Conservation (phyloP, 1,284 basidiomycete species). For the Rhodotorula sp. region DNA sequence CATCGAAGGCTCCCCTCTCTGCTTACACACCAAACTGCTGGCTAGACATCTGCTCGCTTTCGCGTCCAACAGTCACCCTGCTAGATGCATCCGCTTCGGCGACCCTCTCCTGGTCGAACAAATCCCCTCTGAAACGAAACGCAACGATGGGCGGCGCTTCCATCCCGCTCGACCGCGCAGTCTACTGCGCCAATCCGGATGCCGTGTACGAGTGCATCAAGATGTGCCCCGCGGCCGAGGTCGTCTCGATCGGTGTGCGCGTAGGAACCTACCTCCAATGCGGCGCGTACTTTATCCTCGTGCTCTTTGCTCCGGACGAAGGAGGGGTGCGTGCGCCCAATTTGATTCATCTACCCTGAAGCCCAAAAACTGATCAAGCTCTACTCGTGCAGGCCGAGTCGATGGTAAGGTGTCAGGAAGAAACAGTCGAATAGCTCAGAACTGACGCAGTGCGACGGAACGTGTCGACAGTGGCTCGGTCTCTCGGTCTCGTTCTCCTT, state of each 20-base stretch:
- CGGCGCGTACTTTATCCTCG: constrained; percentile 28
- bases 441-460: constrained; percentile 1
- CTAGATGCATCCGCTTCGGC: not conserved
- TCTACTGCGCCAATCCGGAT: constrained; percentile 35
- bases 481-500: constrained; percentile 32
- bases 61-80: not conserved
- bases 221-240: constrained; percentile 25
- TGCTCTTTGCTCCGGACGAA: constrained; percentile 34
- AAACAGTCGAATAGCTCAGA: not conserved
- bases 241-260: constrained; percentile 25
- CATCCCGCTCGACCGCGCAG: constrained; percentile 18
- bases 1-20: too few species aligned
- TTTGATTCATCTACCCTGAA: too few species aligned
- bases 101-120: not conserved
- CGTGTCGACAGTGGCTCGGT: constrained; percentile 19
- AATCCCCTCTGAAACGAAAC: not conserved
- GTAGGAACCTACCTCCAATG: constrained; percentile 28
- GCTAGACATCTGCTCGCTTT: not conserved
- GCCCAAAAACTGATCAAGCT: not conserved
- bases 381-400: not conserved
- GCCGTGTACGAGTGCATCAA: constrained; percentile 19
- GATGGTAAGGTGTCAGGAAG: not conserved
- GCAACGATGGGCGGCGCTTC: constrained; percentile 9
- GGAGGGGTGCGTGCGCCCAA: constrained; percentile 21
- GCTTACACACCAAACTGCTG: not conserved